Evolutionary conservation across 1,284 basidiomycete genomes (phyloP).

Genomic region (Cerioporus squamosus): DNA sequence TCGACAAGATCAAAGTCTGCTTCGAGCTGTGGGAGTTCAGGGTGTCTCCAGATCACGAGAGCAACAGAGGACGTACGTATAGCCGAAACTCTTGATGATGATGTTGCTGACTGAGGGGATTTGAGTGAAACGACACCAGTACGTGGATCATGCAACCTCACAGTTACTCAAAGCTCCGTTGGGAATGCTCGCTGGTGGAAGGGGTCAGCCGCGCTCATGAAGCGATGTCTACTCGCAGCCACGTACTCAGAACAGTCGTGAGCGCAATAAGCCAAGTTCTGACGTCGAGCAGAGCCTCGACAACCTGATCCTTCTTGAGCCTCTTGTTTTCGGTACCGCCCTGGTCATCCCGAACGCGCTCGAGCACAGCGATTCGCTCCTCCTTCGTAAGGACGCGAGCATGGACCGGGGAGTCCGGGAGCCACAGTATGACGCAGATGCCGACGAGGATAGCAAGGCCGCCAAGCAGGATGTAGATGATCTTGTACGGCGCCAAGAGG

Average conservation of each 20-base stretch:
- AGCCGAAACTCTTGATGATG: constrained; percentile 70
- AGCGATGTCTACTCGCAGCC: not conserved
- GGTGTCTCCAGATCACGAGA: no score
- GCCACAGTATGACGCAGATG: constrained; percentile 57
- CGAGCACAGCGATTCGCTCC: constrained; percentile 66
- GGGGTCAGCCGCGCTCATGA: constrained; percentile 12
- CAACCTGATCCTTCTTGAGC: constrained; percentile 62
- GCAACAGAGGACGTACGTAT: constrained; percentile 46
- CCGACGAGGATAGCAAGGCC: constrained; percentile 65
- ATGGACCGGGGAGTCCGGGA: constrained; percentile 70
- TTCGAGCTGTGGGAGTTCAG: constrained; percentile 44
- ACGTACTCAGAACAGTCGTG: constrained; percentile 60
- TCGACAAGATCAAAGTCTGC: constrained; percentile 65
- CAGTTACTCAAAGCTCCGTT: constrained; percentile 70
- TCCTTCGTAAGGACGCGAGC: constrained; percentile 60
- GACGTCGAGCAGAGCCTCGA: constrained; percentile 62
- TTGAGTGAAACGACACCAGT: not conserved
- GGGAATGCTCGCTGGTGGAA: constrained; percentile 56
- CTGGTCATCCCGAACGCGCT: constrained; percentile 71
- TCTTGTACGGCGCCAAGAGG: constrained; percentile 57
- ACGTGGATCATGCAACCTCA: constrained; percentile 36
- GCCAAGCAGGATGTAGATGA: constrained; percentile 66
- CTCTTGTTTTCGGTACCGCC: constrained; percentile 66
- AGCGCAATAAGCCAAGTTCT: constrained; percentile 68
- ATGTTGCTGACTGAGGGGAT: constrained; percentile 55